phyloP scores from a whole-genome alignment of 2,329 filamentous ascomycete genomes.

The Herpotrichia juniperi region DNA sequence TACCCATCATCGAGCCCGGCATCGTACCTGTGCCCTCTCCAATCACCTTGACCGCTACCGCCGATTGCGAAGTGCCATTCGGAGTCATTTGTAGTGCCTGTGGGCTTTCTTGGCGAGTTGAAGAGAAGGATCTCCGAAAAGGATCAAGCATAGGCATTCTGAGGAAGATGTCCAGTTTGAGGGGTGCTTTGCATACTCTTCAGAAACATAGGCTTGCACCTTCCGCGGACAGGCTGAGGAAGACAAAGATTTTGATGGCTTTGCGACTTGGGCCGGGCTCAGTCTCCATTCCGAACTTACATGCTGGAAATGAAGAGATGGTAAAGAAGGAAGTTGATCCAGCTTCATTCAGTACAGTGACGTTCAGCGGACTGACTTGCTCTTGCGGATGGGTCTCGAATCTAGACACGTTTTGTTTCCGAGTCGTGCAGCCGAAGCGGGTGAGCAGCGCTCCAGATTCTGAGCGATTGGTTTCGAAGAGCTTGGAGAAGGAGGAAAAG shows the following conservation, averaged over 20 bases:
- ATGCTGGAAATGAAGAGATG: conserved; percentile 17
- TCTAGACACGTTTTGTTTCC: conserved; percentile 24
- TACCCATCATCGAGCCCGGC: conserved; percentile 30
- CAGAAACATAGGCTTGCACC: not conserved
- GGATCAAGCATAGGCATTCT: not conserved
- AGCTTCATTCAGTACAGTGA: conserved; percentile 8
- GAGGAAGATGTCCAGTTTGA: conserved; percentile 9
- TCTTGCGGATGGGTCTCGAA: conserved; percentile 23
- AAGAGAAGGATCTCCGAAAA: conserved; percentile 5
- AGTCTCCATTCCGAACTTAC: not conserved
- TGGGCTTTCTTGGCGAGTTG: conserved; percentile 29
- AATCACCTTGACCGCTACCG: not conserved
- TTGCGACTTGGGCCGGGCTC: not conserved
- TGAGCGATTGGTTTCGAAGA: no score
- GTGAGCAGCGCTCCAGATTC: no score
- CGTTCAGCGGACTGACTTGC: conserved; percentile 27
- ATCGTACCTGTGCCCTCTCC: conserved; percentile 17
- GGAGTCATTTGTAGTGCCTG: conserved; percentile 32
- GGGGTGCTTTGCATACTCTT: no score
- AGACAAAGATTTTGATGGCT: not conserved
- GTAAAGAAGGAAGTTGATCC: not conserved
- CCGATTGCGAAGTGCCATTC: conserved; percentile 21
- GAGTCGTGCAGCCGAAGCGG: no score
- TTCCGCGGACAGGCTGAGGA: not conserved
- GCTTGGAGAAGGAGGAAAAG: no score